Conservation (phyloP, 202 grass and related monocot genomes). For the Elaeis oleifera region DNA sequence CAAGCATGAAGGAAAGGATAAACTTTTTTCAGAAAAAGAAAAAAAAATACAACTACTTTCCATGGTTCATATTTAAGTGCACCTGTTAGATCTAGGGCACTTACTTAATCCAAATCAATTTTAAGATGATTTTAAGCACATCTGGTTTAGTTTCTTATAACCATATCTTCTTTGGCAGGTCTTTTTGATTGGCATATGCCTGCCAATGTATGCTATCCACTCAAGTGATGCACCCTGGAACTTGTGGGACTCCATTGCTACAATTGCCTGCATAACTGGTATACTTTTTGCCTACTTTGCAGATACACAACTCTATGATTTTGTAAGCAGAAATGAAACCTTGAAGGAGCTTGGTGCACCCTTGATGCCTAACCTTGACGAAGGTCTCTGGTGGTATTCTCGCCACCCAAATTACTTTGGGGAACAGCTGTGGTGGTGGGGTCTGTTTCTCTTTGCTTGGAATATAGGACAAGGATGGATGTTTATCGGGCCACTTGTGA, state of each 20-base stretch:
- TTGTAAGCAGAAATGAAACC: constrained; percentile 43
- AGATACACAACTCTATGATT: constrained; percentile 73
- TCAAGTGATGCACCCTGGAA: constrained; percentile 37
- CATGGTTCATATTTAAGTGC: too few species aligned
- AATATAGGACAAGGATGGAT: constrained; percentile 70
- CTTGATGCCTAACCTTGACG: constrained; percentile 42
- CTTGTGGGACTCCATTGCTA: constrained; percentile 45
- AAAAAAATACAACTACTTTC: too few species aligned
- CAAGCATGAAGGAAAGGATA: too few species aligned
- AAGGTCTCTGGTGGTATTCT: constrained; percentile 58
- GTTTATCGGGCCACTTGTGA: constrained; percentile 61
- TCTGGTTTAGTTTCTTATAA: too few species aligned
- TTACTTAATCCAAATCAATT: too few species aligned
- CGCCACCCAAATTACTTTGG: constrained; percentile 93
- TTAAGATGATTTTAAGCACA: too few species aligned
- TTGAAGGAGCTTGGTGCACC: constrained; percentile 35
- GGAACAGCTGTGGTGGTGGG: constrained; percentile 98
- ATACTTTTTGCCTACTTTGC: constrained; percentile 58
- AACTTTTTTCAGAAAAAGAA: too few species aligned
- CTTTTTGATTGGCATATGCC: constrained; percentile 79
- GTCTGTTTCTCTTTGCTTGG: constrained; percentile 63
- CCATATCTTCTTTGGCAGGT: constrained; percentile 17
- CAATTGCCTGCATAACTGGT: constrained; percentile 36
- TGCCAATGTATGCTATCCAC: constrained; percentile 77
- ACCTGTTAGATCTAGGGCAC: too few species aligned